These are phyloP conservation scores for Colletotrichum melonis DNA, from an alignment of 2,329 filamentous ascomycete species.

Conservation along the genomic window DNA sequence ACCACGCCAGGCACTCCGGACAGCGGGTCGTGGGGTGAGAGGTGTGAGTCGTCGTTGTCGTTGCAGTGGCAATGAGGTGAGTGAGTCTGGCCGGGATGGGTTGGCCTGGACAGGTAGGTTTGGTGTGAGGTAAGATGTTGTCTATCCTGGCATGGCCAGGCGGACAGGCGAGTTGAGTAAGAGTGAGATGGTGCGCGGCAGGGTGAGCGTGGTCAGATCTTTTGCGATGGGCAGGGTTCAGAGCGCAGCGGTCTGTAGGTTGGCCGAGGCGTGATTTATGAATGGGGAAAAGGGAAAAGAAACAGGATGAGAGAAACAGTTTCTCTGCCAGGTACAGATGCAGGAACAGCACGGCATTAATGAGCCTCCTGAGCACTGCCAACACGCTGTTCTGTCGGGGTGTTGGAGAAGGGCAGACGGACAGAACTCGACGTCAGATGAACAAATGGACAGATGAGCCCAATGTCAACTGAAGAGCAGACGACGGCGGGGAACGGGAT, in stretches of 20 bases:
- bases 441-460: slow-evolving; percentile 42
- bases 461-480: slow-evolving; percentile 28
- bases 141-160: slow-evolving; percentile 22
- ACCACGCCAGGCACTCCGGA: not conserved
- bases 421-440: slow-evolving; percentile 33
- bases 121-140: slow-evolving; percentile 3
- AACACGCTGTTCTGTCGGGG: slow-evolving; percentile 34
- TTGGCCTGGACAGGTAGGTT: not conserved
- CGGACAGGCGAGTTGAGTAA: slow-evolving; percentile 1
- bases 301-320: slow-evolving; percentile 25
- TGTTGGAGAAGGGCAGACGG: slow-evolving; percentile 28
- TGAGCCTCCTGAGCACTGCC: slow-evolving; percentile 33
- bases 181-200: not conserved
- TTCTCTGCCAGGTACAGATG: slow-evolving; percentile 40
- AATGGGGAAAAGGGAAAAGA: slow-evolving; percentile 25
- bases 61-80: slow-evolving; percentile 3
- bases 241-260: not conserved
- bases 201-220: slow-evolving; percentile 15
- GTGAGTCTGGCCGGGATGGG: not conserved
- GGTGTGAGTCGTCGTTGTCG: not conserved
- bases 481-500: slow-evolving; percentile 14
- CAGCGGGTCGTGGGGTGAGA: not conserved
- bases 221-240: slow-evolving; percentile 1
- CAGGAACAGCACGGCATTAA: slow-evolving; percentile 40
- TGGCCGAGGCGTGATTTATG: not conserved